phyloP scores from a whole-genome alignment of 345 rosid species.

The Citrus sinensis region DNA sequence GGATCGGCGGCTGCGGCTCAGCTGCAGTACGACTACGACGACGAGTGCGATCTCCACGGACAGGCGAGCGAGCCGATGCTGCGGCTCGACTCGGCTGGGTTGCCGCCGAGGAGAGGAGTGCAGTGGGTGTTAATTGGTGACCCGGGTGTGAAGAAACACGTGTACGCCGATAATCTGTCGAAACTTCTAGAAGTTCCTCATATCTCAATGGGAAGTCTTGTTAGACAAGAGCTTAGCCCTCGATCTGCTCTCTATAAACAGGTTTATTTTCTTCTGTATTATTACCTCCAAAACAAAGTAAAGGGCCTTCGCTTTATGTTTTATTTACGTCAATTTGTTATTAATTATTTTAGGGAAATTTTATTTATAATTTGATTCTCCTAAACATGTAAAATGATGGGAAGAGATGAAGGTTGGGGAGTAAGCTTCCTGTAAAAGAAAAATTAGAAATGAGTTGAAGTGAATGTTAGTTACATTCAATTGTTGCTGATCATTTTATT shows the following conservation, averaged over 20 bases:
- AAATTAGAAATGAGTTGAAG: neutral
- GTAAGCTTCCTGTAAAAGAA: neutral
- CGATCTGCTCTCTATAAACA: constrained; percentile 64
- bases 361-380: neutral
- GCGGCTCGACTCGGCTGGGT: constrained; percentile 34
- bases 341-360: neutral
- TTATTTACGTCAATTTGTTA: neutral
- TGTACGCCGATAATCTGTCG: constrained; percentile 80
- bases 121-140: constrained; percentile 95
- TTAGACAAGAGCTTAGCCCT: constrained; percentile 81
- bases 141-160: constrained; percentile 64
- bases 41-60: constrained; percentile 43
- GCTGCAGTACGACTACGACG: constrained; percentile 48
- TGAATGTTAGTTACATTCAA: neutral
- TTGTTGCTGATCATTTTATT: neutral
- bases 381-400: neutral
- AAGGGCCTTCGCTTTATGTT: neutral
- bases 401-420: neutral
- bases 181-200: constrained; percentile 81
- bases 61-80: constrained; percentile 16
- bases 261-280: constrained; percentile 27
- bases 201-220: constrained; percentile 87
- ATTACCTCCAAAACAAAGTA: neutral
- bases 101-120: constrained; percentile 63
- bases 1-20: constrained; percentile 67